A percentile compares a stretch with the other conserved stretches of the same genome.
Evolutionary conservation across 176 grass and related monocot genomes (phyloP).

Genomic region (Carex kokanica): DNA sequence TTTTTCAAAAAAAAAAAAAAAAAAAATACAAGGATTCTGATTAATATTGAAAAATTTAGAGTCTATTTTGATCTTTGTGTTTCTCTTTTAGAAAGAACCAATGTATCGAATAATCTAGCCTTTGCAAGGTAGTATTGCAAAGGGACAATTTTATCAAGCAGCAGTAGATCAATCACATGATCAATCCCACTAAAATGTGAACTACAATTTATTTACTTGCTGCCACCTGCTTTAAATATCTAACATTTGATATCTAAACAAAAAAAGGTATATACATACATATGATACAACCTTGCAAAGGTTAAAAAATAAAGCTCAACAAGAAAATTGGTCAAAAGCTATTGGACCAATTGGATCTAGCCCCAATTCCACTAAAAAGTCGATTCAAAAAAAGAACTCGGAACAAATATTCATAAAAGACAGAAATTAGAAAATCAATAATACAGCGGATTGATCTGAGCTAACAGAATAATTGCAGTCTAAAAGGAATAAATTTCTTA

Average conservation of each 20-base stretch:
- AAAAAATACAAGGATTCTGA: background rate
- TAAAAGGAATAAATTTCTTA: constrained; percentile 1
- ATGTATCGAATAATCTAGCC: constrained; percentile 10
- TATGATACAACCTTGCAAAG: background rate
- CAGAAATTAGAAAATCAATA: background rate
- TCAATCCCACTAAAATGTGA: background rate
- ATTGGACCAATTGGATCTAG: background rate
- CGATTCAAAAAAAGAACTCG: background rate
- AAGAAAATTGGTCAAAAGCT: background rate
- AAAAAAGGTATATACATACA: background rate
- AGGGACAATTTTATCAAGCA: background rate
- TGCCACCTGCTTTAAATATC: background rate
- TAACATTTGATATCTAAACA: background rate
- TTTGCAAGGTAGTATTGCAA: background rate
- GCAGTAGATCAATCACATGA: background rate
- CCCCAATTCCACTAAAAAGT: constrained; percentile 7
- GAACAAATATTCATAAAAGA: background rate
- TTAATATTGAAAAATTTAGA: background rate
- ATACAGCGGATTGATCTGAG: constrained; percentile 15
- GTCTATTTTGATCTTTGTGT: background rate
- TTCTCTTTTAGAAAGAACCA: background rate
- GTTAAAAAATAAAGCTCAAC: background rate
- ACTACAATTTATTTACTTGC: background rate
- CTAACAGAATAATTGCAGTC: constrained; percentile 5
- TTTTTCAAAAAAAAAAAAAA: no score